Conservation (phyloP, 495 filamentous ascomycete genomes). For the Coniosporium apollinis region DNA sequence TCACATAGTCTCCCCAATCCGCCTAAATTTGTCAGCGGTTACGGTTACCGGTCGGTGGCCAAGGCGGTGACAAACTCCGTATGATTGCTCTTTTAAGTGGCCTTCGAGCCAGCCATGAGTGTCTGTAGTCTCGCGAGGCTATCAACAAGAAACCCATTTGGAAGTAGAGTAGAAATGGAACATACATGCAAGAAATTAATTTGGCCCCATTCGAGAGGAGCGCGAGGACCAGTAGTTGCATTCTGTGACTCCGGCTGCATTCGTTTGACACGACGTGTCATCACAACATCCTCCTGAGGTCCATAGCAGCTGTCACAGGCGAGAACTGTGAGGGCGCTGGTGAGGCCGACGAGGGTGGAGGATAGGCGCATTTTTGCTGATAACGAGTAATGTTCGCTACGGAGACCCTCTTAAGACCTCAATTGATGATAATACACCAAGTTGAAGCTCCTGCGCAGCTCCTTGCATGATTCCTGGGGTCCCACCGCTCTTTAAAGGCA, state of each 20-base stretch:
- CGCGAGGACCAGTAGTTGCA: slow-evolving; percentile 20
- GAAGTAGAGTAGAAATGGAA: too few relatives aligned
- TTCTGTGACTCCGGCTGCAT: slow-evolving; percentile 33
- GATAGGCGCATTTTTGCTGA: slow-evolving; percentile 10
- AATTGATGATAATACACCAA: too few relatives aligned
- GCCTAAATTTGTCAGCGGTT: slow-evolving; percentile 23
- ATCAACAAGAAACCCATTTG: too few relatives aligned
- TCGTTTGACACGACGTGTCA: slow-evolving; percentile 18
- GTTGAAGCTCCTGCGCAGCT: too few relatives aligned
- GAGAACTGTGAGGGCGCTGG: slow-evolving; percentile 4
- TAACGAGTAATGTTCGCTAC: too few relatives aligned
- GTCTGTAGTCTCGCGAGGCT: slow-evolving; percentile 32
- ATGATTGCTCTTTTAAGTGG: background rate
- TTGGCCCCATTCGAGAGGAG: slow-evolving; percentile 29
- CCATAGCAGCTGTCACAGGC: slow-evolving; percentile 20
- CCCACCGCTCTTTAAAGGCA: too few relatives aligned
- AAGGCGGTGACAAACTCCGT: too few relatives aligned
- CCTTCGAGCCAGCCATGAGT: slow-evolving; percentile 33
- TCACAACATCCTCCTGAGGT: slow-evolving; percentile 17
- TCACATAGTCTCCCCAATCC: slow-evolving; percentile 29
- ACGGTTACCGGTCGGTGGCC: too few relatives aligned
- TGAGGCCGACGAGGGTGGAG: slow-evolving; percentile 3
- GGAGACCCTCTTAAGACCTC: too few relatives aligned
- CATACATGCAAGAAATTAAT: slow-evolving; percentile 31
- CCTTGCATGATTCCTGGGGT: too few relatives aligned